Conservation (phyloP, 768 basidiomycete genomes). For the Mycena rebaudengoi region DNA sequence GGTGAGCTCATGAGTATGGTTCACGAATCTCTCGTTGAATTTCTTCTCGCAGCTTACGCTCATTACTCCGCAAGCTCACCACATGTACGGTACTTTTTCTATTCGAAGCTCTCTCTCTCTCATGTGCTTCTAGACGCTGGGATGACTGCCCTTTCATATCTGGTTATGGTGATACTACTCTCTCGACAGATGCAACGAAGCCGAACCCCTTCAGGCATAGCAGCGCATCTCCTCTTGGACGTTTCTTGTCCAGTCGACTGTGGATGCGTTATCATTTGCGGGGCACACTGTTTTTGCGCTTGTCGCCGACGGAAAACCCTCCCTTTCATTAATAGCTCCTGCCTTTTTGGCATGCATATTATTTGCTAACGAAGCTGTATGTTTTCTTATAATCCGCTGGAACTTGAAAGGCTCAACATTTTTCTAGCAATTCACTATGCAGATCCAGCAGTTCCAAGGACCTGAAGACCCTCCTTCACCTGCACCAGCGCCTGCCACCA, state of each 20-base stretch:
- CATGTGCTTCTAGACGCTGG: constrained; percentile 68
- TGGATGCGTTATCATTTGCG: constrained; percentile 87
- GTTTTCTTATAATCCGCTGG: constrained; percentile 32
- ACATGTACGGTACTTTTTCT: constrained; percentile 53
- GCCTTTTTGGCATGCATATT: constrained; percentile 85
- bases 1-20: constrained; percentile 47
- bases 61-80: constrained; percentile 80
- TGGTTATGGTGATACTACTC: constrained; percentile 71
- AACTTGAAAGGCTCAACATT: not conserved
- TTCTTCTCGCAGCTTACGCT: constrained; percentile 51
- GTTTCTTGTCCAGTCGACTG: constrained; percentile 79
- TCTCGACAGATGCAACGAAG: constrained; percentile 79
- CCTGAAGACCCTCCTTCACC: constrained; percentile 62
- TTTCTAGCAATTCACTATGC: constrained; percentile 80
- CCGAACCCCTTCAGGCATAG: constrained; percentile 80
- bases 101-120: constrained; percentile 5
- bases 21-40: not conserved
- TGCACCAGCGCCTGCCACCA: constrained; percentile 21
- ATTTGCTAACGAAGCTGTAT: constrained; percentile 84
- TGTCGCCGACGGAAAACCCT: constrained; percentile 82
- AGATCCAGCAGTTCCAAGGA: constrained; percentile 85
- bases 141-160: constrained; percentile 69
- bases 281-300: constrained; percentile 91
- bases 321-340: constrained; percentile 82
- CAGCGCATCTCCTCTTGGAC: constrained; percentile 85